These are phyloP conservation scores for Alternaria infectoria DNA, from an alignment of 2,329 filamentous ascomycete species.

Conservation along the genomic window DNA sequence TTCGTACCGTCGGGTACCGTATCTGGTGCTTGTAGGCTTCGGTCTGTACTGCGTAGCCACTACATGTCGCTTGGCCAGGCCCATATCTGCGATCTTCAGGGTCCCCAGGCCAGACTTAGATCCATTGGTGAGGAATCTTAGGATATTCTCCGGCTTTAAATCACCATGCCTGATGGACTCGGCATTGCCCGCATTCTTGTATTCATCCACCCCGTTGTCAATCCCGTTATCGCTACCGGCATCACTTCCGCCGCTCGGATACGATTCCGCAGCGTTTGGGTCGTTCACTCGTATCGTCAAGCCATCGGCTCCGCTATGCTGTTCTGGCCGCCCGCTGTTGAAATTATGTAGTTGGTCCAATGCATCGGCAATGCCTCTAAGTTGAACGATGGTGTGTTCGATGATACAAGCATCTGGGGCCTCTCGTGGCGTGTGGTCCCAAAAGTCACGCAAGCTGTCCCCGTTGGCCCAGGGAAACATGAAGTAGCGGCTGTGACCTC, in stretches of 20 bases:
- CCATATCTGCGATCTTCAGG: conserved; percentile 26
- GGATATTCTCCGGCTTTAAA: conserved; percentile 34
- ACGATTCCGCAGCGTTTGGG: background rate
- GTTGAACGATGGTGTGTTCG: conserved; percentile 8
- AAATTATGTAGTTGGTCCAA: conserved; percentile 18
- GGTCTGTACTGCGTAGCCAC: background rate
- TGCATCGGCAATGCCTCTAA: conserved; percentile 22
- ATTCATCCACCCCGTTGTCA: background rate
- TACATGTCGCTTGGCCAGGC: conserved; percentile 15
- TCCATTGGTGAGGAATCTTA: conserved; percentile 8
- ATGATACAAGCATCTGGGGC: background rate
- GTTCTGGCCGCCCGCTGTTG: background rate
- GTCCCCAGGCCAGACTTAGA: background rate
- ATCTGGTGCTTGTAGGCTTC: background rate
- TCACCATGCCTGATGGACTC: conserved; percentile 24
- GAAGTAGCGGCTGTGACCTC: conserved; percentile 23
- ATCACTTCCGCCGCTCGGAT: background rate
- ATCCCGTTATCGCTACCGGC: background rate
- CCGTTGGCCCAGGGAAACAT: conserved; percentile 31
- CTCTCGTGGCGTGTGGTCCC: conserved; percentile 8
- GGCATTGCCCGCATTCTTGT: background rate
- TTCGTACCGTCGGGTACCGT: conserved; percentile 23
- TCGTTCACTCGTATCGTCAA: background rate
- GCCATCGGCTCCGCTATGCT: background rate
- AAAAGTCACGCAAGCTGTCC: conserved; percentile 13